Base-by-base conservation (phyloP, 164 flowering plant genomes). In the Stephania japonica region DNA sequence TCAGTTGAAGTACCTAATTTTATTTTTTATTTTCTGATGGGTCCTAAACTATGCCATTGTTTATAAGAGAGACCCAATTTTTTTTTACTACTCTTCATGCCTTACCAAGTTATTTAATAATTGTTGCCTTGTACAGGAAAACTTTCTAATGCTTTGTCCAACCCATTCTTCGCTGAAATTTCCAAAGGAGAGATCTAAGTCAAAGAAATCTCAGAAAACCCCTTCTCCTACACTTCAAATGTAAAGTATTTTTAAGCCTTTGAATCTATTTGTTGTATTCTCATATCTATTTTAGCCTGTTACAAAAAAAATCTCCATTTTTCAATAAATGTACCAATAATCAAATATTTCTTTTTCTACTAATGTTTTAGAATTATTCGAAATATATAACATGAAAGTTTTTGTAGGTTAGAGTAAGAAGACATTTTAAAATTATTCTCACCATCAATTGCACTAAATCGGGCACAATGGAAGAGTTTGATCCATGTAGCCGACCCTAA, bases 81-180 rank as follows among this genome's bases (percentile, higher is more conserved):
- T 71, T 27, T 53, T 9, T 64, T 27, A 3, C 4, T 63, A 23
- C 41, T 32, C 1, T 12, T 16, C 8, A 61, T 66, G 21, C 41
- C 0, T 47, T 42, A 61, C 42, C 24, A 25, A 63, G 8, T 23
- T 12, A 25, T 71, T n/a, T 32, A 14, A 32, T 26, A 11, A 42
- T 65, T 42, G 64, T 71, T 65, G 67, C 0, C 62, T 43, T 73
- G 72, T 77, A 25, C 89, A 92, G 97, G 90, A 84, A 11, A 75
- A 86, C 24, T 90, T 77, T 77, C 77, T 86, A n/a, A 43, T 94
- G 87, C 89, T 90, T 1, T 92, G 97, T 76, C 94, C 97, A 42
- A 68, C 59, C 66, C 98, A 94, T 81, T 69, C 82, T 71, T 84
- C 87, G 2, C 67, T 72, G 62, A 86, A 73, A 72, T 89, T 94